Evolutionary conservation across 192 early-diverging fungal species (phyloP).

Genomic region (Coemansia sp.): DNA sequence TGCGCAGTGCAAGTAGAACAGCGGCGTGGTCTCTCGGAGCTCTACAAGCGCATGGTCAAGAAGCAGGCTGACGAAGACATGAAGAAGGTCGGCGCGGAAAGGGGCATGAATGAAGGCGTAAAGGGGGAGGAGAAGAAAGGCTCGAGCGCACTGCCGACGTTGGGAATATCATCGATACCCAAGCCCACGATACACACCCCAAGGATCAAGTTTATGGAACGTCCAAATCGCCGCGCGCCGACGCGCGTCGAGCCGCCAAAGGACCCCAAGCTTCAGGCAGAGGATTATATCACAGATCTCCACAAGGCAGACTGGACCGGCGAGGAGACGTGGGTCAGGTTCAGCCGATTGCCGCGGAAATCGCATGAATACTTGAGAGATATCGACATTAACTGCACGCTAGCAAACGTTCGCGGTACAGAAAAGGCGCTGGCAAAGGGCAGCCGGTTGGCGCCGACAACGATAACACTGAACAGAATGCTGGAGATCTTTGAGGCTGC

Average conservation of each 20-base stretch:
- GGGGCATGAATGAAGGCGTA: not conserved
- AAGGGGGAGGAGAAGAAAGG: not conserved
- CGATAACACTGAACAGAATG: constrained; percentile 26
- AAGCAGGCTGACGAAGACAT: constrained; percentile 3
- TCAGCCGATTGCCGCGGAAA: constrained; percentile 12
- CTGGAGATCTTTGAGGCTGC: constrained; percentile 11
- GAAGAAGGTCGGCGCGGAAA: not conserved
- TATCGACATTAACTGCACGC: constrained; percentile 41
- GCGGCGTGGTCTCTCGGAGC: constrained; percentile 26
- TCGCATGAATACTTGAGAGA: constrained; percentile 15
- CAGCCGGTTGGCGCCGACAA: constrained; percentile 3
- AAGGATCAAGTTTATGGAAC: not conserved
- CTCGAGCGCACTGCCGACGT: not conserved
- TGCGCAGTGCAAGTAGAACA: not conserved
- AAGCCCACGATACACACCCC: not conserved
- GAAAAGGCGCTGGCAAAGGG: not conserved
- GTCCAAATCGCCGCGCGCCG: not conserved
- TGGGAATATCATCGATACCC: not conserved
- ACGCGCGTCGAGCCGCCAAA: not conserved
- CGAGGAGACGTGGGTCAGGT: constrained; percentile 34
- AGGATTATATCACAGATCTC: constrained; percentile 12
- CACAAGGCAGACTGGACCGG: constrained; percentile 25
- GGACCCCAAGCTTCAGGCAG: constrained; percentile 6
- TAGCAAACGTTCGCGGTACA: constrained; percentile 21
- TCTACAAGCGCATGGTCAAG: constrained; percentile 14